A percentile compares a stretch with the other conserved stretches of the same genome.
Evolutionary conservation across 306 rosid species (phyloP).

Genomic region (Castanopsis chinensis): DNA sequence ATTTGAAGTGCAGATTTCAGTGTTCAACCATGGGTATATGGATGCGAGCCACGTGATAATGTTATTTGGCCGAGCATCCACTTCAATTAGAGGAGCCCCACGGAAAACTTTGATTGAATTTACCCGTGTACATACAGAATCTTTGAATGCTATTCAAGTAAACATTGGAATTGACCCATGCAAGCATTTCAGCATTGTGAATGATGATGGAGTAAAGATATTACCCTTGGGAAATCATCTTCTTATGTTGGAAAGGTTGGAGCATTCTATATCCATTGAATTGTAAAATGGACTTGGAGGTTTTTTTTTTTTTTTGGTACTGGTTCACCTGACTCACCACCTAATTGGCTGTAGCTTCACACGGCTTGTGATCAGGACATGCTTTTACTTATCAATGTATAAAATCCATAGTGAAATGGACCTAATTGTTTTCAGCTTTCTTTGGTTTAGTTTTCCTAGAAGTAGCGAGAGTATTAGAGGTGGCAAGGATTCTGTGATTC

Average conservation of each 20-base stretch:
- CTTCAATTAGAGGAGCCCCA: slow-evolving; percentile 31
- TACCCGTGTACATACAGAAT: slow-evolving; percentile 23
- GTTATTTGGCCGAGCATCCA: slow-evolving; percentile 51
- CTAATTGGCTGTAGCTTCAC: neutral
- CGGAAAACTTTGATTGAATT: slow-evolving; percentile 41
- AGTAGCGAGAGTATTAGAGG: too few relatives aligned
- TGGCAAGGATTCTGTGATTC: too few relatives aligned
- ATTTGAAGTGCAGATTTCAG: slow-evolving; percentile 50
- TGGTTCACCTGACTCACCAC: neutral
- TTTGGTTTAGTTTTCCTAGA: neutral
- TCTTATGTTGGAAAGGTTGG: slow-evolving; percentile 51
- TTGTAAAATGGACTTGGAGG: neutral
- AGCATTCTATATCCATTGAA: slow-evolving; percentile 55
- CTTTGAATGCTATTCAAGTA: slow-evolving; percentile 25
- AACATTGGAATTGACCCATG: slow-evolving; percentile 73
- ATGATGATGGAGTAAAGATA: slow-evolving; percentile 59
- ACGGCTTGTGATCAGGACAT: neutral
- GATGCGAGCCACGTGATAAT: slow-evolving; percentile 75
- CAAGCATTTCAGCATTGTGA: slow-evolving; percentile 66
- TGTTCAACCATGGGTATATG: slow-evolving; percentile 53
- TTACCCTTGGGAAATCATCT: slow-evolving; percentile 62
- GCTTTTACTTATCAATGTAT: neutral
- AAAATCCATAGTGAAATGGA: neutral
- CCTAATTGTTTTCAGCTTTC: neutral
- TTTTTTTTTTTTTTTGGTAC: neutral